Evolutionary conservation across 768 basidiomycete species (phyloP).

Genomic region (Leccinum imitatum): DNA sequence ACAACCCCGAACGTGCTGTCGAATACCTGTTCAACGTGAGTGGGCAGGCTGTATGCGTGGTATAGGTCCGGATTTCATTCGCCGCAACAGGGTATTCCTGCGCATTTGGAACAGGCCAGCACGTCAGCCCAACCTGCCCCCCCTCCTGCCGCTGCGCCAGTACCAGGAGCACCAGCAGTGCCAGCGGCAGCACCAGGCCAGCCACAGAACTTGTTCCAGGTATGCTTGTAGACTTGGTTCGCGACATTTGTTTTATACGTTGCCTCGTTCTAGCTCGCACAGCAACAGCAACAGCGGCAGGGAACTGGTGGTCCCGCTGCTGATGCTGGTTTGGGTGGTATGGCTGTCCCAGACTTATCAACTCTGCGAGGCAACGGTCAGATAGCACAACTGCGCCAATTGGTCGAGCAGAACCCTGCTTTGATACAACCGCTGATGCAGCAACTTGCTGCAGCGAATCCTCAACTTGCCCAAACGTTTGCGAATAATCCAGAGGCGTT

Average conservation of each 20-base stretch:
- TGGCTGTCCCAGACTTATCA: slow-evolving; percentile 42
- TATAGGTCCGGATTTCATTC: slow-evolving; percentile 11
- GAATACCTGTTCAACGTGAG: slow-evolving; percentile 93
- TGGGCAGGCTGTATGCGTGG: slow-evolving; percentile 10
- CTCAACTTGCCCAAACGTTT: slow-evolving; percentile 67
- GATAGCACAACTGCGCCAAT: slow-evolving; percentile 68
- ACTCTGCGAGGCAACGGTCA: slow-evolving; percentile 62
- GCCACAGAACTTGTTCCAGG: slow-evolving; percentile 88
- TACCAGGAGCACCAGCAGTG: slow-evolving; percentile 30
- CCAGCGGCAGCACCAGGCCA: slow-evolving; percentile 35
- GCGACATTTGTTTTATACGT: neutral
- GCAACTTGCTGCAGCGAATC: slow-evolving; percentile 74
- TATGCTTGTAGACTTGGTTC: slow-evolving; percentile 31
- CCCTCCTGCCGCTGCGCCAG: slow-evolving; percentile 39
- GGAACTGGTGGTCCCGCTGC: slow-evolving; percentile 31
- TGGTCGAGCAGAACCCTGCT: slow-evolving; percentile 75
- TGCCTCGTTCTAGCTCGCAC: slow-evolving; percentile 55
- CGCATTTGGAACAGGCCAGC: slow-evolving; percentile 35
- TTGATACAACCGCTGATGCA: slow-evolving; percentile 80
- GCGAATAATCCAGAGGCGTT: slow-evolving; percentile 72
- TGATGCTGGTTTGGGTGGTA: slow-evolving; percentile 21
- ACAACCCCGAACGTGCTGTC: slow-evolving; percentile 97
- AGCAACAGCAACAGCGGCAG: slow-evolving; percentile 53
- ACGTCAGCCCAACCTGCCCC: slow-evolving; percentile 42
- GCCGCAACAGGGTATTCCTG: slow-evolving; percentile 70